A percentile compares a stretch with the other conserved stretches of the same genome.
Conservation (phyloP, 352 stramenopile genomes). For the Globisporangium cederbergense region DNA sequence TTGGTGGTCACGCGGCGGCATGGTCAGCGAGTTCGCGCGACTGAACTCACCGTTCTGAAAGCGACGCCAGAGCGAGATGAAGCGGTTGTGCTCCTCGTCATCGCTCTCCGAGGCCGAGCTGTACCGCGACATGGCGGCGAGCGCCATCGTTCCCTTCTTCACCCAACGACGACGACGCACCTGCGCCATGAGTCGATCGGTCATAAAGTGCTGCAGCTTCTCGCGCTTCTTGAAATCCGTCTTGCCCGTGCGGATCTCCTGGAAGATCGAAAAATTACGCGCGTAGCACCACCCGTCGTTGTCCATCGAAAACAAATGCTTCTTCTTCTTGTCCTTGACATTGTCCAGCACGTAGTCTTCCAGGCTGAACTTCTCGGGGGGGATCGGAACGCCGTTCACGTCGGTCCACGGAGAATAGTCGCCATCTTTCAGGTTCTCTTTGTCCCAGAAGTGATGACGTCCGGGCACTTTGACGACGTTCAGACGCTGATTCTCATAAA, state of each 20-base stretch:
- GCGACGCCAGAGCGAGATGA: constrained; percentile 65
- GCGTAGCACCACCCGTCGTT: constrained; percentile 86
- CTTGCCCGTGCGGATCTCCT: constrained; percentile 76
- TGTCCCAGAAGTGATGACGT: constrained; percentile 67
- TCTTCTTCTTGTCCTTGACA: constrained; percentile 75
- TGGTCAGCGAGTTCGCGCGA: constrained; percentile 65
- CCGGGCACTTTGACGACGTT: constrained; percentile 73
- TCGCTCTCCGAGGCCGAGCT: constrained; percentile 65
- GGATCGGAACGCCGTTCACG: constrained; percentile 80
- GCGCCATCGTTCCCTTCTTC: constrained; percentile 50
- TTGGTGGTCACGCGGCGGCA: constrained; percentile 26
- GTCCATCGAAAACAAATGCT: constrained; percentile 81
- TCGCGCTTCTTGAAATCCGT: constrained; percentile 77
- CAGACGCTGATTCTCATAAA: constrained; percentile 86
- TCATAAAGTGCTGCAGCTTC: constrained; percentile 84
- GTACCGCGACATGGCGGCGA: constrained; percentile 31
- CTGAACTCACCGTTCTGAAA: constrained; percentile 64
- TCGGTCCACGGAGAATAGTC: constrained; percentile 86
- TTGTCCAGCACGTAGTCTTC: constrained; percentile 78
- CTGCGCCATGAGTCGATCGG: constrained; percentile 79
- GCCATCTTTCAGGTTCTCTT: constrained; percentile 71
- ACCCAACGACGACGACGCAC: constrained; percentile 79
- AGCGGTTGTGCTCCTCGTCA: constrained; percentile 64
- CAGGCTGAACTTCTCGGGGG: constrained; percentile 69
- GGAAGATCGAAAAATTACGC: constrained; percentile 86